Conservation (phyloP, 2,329 filamentous ascomycete species). For the Colletotrichum shisoi region DNA sequence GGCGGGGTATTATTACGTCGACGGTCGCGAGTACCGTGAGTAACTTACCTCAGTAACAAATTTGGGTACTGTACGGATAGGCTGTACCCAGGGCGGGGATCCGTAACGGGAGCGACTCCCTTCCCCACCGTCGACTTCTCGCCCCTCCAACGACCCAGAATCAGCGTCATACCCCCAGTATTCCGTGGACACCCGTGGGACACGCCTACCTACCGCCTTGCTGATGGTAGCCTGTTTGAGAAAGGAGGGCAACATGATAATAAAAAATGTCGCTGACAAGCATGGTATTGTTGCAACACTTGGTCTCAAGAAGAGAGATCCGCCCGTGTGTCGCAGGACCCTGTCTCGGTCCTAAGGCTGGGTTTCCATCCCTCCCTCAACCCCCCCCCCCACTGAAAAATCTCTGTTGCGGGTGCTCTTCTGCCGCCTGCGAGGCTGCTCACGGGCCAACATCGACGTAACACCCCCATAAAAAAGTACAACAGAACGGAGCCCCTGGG, state of each 20-base stretch:
- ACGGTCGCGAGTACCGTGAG: slow-evolving; percentile 7
- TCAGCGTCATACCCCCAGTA: slow-evolving; percentile 37
- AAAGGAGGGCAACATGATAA: no score
- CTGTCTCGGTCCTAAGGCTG: slow-evolving; percentile 12
- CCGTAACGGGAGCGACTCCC: neutral
- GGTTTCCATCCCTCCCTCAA: neutral
- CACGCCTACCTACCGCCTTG: neutral
- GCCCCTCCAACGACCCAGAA: slow-evolving; percentile 38
- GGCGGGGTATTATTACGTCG: slow-evolving; percentile 22
- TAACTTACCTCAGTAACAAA: neutral
- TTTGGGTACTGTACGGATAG: neutral
- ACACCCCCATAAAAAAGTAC: slow-evolving; percentile 8
- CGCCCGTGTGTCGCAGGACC: slow-evolving; percentile 12
- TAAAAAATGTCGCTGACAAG: neutral
- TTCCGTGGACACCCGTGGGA: slow-evolving; percentile 19
- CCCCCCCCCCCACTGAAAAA: neutral
- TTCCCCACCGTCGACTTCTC: neutral
- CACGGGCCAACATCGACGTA: slow-evolving; percentile 16
- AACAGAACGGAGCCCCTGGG: slow-evolving; percentile 5
- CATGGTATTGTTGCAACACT: neutral
- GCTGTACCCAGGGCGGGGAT: neutral
- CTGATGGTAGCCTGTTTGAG: neutral
- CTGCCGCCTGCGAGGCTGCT: neutral
- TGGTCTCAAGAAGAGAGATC: neutral
- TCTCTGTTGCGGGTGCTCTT: slow-evolving; percentile 1